These are phyloP conservation scores for Calendula officinalis DNA, from an alignment of 129 eudicot genomes.

Conservation along the genomic window DNA sequence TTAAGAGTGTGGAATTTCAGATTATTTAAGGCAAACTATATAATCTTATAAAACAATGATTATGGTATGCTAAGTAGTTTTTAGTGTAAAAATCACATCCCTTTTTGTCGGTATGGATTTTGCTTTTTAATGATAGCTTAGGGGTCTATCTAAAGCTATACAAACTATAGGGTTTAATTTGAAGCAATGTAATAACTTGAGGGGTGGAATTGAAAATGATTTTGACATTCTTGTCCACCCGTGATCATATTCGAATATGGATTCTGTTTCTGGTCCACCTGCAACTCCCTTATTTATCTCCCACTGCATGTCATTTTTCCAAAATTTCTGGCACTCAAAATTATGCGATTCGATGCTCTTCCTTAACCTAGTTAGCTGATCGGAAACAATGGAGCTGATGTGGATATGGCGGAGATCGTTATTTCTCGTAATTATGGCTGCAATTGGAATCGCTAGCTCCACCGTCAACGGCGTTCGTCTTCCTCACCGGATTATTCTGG, in stretches of 20 bases:
- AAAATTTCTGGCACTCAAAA: background rate
- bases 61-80: no score
- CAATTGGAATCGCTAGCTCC: constrained; percentile 1
- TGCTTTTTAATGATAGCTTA: background rate
- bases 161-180: background rate
- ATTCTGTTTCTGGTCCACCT: constrained; percentile 18
- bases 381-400: background rate
- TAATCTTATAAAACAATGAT: no score
- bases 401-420: constrained; percentile 15
- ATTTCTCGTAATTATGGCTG: constrained; percentile 9
- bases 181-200: constrained; percentile 2
- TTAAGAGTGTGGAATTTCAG: no score
- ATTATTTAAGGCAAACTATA: no score
- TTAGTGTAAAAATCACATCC: no score
- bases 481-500: constrained; percentile 59
- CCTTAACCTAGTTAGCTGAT: background rate
- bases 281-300: background rate
- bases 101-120: background rate
- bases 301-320: constrained; percentile 1
- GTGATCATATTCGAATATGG: constrained; percentile 14
- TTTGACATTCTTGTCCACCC: constrained; percentile 28
- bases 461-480: constrained; percentile 3
- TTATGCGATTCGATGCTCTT: background rate
- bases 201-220: background rate
- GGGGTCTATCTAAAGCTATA: background rate